Evolutionary conservation across 306 rosid species (phyloP).

Genomic region (Trifolium dubium): DNA sequence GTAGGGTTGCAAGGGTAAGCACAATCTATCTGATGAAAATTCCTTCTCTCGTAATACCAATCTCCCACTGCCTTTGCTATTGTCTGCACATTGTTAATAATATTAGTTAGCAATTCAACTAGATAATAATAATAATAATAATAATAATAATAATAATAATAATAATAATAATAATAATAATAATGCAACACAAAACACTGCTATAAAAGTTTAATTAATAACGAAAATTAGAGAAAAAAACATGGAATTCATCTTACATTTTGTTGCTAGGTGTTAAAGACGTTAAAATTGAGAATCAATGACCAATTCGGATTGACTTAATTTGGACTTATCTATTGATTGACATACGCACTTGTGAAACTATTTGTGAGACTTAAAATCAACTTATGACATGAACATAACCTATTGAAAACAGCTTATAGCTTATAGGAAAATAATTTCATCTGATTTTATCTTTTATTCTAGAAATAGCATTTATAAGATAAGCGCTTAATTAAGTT

Average conservation of each 20-base stretch:
- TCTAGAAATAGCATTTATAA: neutral
- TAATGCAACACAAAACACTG: neutral
- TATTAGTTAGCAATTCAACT: conserved; percentile 29
- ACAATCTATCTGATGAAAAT: conserved; percentile 72
- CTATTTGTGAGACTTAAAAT: neutral
- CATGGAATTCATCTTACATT: neutral
- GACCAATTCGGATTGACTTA: too few relatives aligned
- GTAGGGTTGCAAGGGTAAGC: conserved; percentile 92
- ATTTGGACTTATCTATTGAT: too few relatives aligned
- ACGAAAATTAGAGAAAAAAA: neutral
- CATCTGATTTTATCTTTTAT: neutral
- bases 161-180: too few relatives aligned
- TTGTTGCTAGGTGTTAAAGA: too few relatives aligned
- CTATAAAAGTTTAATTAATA: neutral
- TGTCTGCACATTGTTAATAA: conserved; percentile 56
- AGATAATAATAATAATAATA: neutral
- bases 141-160: too few relatives aligned
- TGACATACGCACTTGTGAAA: neutral
- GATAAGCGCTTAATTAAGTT: neutral
- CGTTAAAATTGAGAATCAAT: too few relatives aligned
- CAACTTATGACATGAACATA: too few relatives aligned
- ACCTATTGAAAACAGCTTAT: too few relatives aligned
- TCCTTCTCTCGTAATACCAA: conserved; percentile 69
- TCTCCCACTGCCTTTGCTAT: conserved; percentile 87
- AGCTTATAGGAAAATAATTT: neutral